Percentiles rank a stretch among this genome's conserved stretches.
These are phyloP conservation scores for Barnettozyma populi DNA, from an alignment of 805 yeast genomes.

Conservation along the genomic window DNA sequence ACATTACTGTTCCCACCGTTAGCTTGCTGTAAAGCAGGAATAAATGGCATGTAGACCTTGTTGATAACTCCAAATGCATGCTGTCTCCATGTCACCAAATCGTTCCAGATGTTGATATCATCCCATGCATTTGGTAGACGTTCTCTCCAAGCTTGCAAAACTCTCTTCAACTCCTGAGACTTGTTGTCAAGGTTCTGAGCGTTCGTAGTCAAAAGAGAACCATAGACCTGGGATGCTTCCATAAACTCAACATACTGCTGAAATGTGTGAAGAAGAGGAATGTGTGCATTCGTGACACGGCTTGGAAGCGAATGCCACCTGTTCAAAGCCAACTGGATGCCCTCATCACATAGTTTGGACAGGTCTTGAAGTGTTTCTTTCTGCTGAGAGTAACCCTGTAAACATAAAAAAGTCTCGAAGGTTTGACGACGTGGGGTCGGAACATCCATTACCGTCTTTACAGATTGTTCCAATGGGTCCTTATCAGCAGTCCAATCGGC, in stretches of 20 bases:
- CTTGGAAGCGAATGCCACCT: slow-evolving; percentile 90
- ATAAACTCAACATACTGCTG: slow-evolving; percentile 96
- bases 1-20: slow-evolving; percentile 64
- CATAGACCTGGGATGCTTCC: slow-evolving; percentile 94
- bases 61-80: slow-evolving; percentile 96
- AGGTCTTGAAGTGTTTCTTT: slow-evolving; percentile 81
- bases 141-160: slow-evolving; percentile 96
- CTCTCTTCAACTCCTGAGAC: slow-evolving; percentile 91
- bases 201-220: slow-evolving; percentile 81
- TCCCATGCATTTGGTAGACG: slow-evolving; percentile 96
- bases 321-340: slow-evolving; percentile 84
- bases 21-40: slow-evolving; percentile 74
- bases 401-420: slow-evolving; percentile 86
- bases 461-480: slow-evolving; percentile 90
- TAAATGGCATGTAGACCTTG: slow-evolving; percentile 87
- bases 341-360: slow-evolving; percentile 87
- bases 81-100: slow-evolving; percentile 96
- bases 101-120: slow-evolving; percentile 97
- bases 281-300: slow-evolving; percentile 74
- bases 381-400: slow-evolving; percentile 92
- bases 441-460: slow-evolving; percentile 95
- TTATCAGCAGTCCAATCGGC: slow-evolving; percentile 97
- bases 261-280: slow-evolving; percentile 85
- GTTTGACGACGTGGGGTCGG: slow-evolving; percentile 97
- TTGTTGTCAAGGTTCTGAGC: slow-evolving; percentile 89